Evolutionary conservation across 768 basidiomycete species (phyloP), one percentile per base, ranked within the genome.

Genomic region (Flagelloscypha sp.): DNA sequence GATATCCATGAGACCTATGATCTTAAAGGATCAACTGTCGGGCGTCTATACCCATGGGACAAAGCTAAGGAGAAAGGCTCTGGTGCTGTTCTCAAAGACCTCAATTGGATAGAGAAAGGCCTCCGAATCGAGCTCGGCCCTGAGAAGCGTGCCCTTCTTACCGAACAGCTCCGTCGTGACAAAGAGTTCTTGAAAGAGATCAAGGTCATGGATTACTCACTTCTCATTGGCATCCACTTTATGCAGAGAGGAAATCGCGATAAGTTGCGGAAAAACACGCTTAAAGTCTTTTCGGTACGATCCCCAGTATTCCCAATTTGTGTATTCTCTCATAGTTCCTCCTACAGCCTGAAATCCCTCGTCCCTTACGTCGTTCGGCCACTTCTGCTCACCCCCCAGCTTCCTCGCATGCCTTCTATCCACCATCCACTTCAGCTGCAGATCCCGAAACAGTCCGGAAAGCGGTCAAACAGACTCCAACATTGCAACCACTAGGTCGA

Each of bases 1-100:
- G 95, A 99, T 55, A 72, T 98, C 27, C 95, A 99, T 59, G 95
- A 97, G 65, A 94, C 93, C 20, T 98, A 85, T 52, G 94, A 99
- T 57, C 69, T 98, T 46, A 98, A 99, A 55, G 94, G 93, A 2
- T 88, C 84, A 30, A 92, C 93, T 0, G 77, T 94, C 2, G 94
- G 93, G 0, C 67, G 94, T 17, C 68, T 79, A 56, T 92, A 89
- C 44, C 71, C 90, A 1, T 92, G 94, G 53, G 87, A 86, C 23
- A 84, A 81, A 52, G 73, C 70, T 12, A 53, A 56, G 48, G 65
- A 74, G 43, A 79, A 77, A 56, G 54, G 95, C 36, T 87, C 86
- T 0, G 69, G 84, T 19, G 93, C 90, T 4, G 88, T 92, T 11
- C 59, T 97, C 41, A 99, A 99, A 59, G 95, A 99, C 53, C 60